These are phyloP conservation scores for Stachybotrys elegans DNA, from an alignment of 2,329 filamentous ascomycete species.

Conservation along the genomic window DNA sequence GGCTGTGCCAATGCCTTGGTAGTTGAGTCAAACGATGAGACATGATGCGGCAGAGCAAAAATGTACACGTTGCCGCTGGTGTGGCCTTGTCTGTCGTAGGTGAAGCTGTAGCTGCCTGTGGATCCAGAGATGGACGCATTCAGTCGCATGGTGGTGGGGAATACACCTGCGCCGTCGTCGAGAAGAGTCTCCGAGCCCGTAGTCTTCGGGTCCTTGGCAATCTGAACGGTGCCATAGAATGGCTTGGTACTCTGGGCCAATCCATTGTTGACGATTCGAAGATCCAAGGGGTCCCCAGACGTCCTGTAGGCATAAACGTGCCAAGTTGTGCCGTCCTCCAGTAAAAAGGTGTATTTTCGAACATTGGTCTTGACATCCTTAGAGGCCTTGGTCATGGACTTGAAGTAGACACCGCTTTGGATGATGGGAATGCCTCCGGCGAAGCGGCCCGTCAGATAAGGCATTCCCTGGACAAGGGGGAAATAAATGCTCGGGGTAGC, in stretches of 20 bases:
- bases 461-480: slow-evolving; percentile 85
- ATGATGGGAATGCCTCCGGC: slow-evolving; percentile 65
- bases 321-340: slow-evolving; percentile 76
- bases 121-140: slow-evolving; percentile 55
- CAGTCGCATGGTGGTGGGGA: slow-evolving; percentile 59
- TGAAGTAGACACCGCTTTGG: slow-evolving; percentile 71
- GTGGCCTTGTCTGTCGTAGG: slow-evolving; percentile 67
- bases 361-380: slow-evolving; percentile 58
- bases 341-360: slow-evolving; percentile 68
- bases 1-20: slow-evolving; percentile 46
- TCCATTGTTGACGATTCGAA: slow-evolving; percentile 62
- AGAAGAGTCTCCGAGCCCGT: slow-evolving; percentile 58
- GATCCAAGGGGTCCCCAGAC: slow-evolving; percentile 55
- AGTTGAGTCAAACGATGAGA: slow-evolving; percentile 63
- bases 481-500: slow-evolving; percentile 63
- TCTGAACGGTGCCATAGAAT: slow-evolving; percentile 76
- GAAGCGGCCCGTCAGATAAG: slow-evolving; percentile 79
- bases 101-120: slow-evolving; percentile 66
- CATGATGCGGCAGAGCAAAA: slow-evolving; percentile 85
- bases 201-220: slow-evolving; percentile 68
- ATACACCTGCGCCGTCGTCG: slow-evolving; percentile 72
- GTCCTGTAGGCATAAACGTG: slow-evolving; percentile 68
- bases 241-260: slow-evolving; percentile 58
- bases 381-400: slow-evolving; percentile 53
- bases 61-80: slow-evolving; percentile 61